Evolutionary conservation across 371 early-diverging fungal species (phyloP), one percentile per base, ranked within the genome.

Genomic region (Mucor irregularis): DNA sequence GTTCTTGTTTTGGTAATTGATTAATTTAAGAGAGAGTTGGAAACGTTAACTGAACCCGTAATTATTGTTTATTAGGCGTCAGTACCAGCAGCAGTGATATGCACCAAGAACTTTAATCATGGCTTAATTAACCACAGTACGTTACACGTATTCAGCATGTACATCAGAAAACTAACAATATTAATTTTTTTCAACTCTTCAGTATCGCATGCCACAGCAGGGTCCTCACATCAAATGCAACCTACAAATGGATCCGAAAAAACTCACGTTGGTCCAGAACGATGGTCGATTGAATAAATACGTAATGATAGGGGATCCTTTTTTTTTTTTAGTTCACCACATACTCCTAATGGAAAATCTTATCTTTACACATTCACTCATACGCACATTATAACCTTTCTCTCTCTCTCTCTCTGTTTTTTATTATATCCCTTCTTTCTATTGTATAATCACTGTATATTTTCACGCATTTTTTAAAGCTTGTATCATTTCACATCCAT

Each of bases 101-200:
- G 69, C 49, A 19, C 58, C 19, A 46, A 59, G 21, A 69, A 64
- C 39, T 69, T 64, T 56, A 58, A 62, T 44, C 54, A 62, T 44
- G 69, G 69, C 6, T 37, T 68, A 31, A 64, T 64, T 49, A 64
- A 64, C 38, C 68, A 68, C 31, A 68, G 68, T 68, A 64, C 53
- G 57, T 52, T 19, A 14, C 10, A 30, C 5, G 24, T 9, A 39
- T 29, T 14, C 4, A 25, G 4, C 0, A 22, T 7, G 22, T 26
- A 2, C 25, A 0, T 22, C 10, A 14, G 22, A 14, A 3, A 13
- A 33, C 29, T 53, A 19, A n/a, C n/a, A n/a, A 33, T n/a, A 14
- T 37, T 5, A n/a, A n/a, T 37, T 37, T 37, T 39, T 37, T 38
- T 56, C 11, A n/a, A 13, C n/a, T 14, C 24, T 28, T 19, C 42